Evolutionary conservation across 176 grass and related monocot genomes (phyloP).

Genomic region (Musa schizocarpa): DNA sequence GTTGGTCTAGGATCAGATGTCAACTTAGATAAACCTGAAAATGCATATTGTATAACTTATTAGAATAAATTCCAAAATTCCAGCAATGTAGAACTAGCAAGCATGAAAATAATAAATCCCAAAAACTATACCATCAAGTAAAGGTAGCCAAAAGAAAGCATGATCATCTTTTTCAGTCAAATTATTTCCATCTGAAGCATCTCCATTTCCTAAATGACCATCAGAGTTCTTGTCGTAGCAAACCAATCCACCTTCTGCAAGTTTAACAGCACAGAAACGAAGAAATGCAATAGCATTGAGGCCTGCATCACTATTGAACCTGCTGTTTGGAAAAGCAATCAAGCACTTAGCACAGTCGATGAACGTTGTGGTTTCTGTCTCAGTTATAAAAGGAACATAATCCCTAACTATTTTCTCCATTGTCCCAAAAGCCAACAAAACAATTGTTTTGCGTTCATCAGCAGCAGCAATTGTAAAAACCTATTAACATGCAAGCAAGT

Average conservation of each 20-base stretch:
- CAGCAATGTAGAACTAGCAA: neutral
- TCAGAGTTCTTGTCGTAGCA: slow-evolving; percentile 43
- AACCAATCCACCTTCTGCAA: slow-evolving; percentile 73
- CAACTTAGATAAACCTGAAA: slow-evolving; percentile 82
- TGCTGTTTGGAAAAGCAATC: slow-evolving; percentile 78
- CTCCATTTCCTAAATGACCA: slow-evolving; percentile 26
- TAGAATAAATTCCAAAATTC: slow-evolving; percentile 15
- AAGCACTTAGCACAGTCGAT: slow-evolving; percentile 92
- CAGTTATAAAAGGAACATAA: slow-evolving; percentile 91
- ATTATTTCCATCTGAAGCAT: slow-evolving; percentile 41
- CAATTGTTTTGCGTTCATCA: slow-evolving; percentile 72
- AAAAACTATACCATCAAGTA: slow-evolving; percentile 63
- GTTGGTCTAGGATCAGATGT: slow-evolving; percentile 79
- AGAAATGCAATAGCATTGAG: slow-evolving; percentile 97
- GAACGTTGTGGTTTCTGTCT: slow-evolving; percentile 86
- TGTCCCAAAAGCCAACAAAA: slow-evolving; percentile 86
- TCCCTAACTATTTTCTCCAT: slow-evolving; percentile 95
- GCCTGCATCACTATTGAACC: slow-evolving; percentile 86
- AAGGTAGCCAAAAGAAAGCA: slow-evolving; percentile 90
- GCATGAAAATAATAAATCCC: slow-evolving; percentile 7
- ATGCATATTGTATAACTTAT: slow-evolving; percentile 18
- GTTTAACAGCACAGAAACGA: slow-evolving; percentile 90
- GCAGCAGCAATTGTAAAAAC: slow-evolving; percentile 74
- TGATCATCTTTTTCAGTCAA: slow-evolving; percentile 48
- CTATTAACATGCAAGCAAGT: slow-evolving; percentile 30